Evolutionary conservation across 495 filamentous ascomycete genomes (phyloP).

Genomic region (Penicillium lividum): DNA sequence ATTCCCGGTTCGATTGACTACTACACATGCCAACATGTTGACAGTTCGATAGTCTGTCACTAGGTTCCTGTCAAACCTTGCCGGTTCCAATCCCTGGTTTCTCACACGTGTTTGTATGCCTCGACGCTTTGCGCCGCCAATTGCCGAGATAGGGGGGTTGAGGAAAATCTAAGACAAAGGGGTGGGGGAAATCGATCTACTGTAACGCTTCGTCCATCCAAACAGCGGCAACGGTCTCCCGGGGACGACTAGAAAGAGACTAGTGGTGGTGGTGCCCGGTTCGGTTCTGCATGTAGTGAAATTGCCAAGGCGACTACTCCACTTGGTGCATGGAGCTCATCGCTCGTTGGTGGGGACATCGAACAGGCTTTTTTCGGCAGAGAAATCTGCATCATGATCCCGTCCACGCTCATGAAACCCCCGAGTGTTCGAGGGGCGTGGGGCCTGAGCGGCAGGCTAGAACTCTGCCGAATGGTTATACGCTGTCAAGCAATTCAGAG

Average conservation of each 20-base stretch:
- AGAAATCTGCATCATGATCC: neutral
- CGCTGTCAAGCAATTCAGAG: neutral
- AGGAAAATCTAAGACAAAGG: neutral
- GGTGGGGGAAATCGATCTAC: neutral
- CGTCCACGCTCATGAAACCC: slow-evolving; percentile 3
- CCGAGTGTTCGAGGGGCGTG: neutral
- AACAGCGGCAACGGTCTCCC: slow-evolving; percentile 10
- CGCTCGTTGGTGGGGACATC: slow-evolving; percentile 10
- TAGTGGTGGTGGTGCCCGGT: slow-evolving; percentile 1
- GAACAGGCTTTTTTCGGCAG: slow-evolving; percentile 5
- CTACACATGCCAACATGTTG: neutral
- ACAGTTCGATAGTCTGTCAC: neutral
- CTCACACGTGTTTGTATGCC: neutral
- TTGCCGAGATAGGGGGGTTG: slow-evolving; percentile 2
- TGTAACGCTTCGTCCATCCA: slow-evolving; percentile 10
- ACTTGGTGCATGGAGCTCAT: slow-evolving; percentile 5
- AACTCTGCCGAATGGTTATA: neutral
- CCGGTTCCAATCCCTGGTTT: neutral
- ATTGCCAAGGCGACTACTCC: slow-evolving; percentile 7
- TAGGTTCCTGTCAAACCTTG: neutral
- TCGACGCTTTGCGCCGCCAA: neutral
- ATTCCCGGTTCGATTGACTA: neutral
- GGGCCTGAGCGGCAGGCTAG: neutral
- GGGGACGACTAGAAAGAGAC: slow-evolving; percentile 8
- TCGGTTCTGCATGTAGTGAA: slow-evolving; percentile 10